Conservation (phyloP, 345 rosid genomes). For the Salix arbutifolia region DNA sequence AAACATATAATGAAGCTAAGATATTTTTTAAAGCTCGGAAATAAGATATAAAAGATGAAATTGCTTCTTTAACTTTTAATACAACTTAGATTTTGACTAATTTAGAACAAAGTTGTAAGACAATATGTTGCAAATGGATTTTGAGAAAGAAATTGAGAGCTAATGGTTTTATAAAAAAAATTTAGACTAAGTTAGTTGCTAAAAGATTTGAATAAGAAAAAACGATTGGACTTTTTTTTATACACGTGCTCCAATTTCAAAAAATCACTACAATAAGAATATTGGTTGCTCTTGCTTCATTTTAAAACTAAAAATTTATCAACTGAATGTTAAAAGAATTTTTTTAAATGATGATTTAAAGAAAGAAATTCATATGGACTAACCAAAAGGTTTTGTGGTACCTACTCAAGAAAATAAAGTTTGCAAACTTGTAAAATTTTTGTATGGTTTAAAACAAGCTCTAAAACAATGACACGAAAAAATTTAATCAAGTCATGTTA, state of each 20-base stretch:
- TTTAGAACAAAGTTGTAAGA: background rate
- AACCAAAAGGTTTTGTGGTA: background rate
- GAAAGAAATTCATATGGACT: background rate
- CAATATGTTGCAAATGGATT: conserved; percentile 3
- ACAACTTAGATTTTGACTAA: background rate
- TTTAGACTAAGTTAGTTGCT: background rate
- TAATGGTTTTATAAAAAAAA: background rate
- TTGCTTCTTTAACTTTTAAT: background rate
- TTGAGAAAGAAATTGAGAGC: background rate
- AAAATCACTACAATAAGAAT: background rate
- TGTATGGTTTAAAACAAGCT: no score
- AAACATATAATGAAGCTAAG: background rate
- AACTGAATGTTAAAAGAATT: background rate
- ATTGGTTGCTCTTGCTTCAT: background rate
- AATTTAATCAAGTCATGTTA: background rate
- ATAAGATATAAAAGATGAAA: background rate
- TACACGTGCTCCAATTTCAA: background rate
- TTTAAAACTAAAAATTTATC: background rate
- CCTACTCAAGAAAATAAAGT: background rate
- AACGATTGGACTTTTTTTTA: background rate
- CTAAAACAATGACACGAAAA: background rate
- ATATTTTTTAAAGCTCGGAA: background rate
- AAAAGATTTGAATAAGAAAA: background rate
- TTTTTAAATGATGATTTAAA: conserved; percentile 6
- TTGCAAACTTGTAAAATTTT: background rate